Evolutionary conservation across 129 eudicot species (phyloP).

Genomic region (Flaveria robusta): DNA sequence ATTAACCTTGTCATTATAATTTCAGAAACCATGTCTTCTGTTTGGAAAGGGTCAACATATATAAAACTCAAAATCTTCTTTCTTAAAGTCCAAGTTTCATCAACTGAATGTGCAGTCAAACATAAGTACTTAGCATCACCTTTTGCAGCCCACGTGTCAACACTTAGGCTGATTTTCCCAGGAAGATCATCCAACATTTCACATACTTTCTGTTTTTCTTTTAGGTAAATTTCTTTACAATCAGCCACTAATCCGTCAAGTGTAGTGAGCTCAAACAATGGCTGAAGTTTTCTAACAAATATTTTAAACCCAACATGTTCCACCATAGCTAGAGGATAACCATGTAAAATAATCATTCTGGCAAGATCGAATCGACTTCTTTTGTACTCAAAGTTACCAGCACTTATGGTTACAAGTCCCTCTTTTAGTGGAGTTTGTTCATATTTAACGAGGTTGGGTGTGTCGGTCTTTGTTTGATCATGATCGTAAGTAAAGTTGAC

Average conservation of each 20-base stretch:
- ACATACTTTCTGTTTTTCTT: slow-evolving; percentile 74
- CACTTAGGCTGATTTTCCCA: slow-evolving; percentile 76
- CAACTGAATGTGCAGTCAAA: slow-evolving; percentile 83
- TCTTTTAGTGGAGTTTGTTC: slow-evolving; percentile 57
- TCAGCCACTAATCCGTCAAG: slow-evolving; percentile 68
- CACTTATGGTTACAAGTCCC: slow-evolving; percentile 31
- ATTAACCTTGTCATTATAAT: slow-evolving; percentile 64
- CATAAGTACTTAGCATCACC: slow-evolving; percentile 60
- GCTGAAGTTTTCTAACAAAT: slow-evolving; percentile 90
- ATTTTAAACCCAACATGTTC: slow-evolving; percentile 73
- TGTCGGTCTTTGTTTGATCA: slow-evolving; percentile 46
- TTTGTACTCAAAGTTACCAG: slow-evolving; percentile 57
- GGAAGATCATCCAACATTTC: slow-evolving; percentile 70
- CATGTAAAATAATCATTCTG: slow-evolving; percentile 90
- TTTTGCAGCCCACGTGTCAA: slow-evolving; percentile 61
- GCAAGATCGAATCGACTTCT: slow-evolving; percentile 82
- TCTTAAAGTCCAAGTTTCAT: slow-evolving; percentile 64
- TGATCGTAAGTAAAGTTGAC: slow-evolving; percentile 52
- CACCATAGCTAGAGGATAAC: slow-evolving; percentile 85
- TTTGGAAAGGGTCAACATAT: slow-evolving; percentile 61
- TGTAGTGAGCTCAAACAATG: slow-evolving; percentile 72
- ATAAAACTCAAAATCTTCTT: slow-evolving; percentile 73
- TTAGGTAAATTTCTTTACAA: slow-evolving; percentile 66
- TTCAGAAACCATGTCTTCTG: slow-evolving; percentile 68
- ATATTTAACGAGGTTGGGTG: slow-evolving; percentile 43